A percentile compares a stretch with the other conserved stretches of the same genome.
Conservation (phyloP, 2,329 filamentous ascomycete species). For the Curvularia hawaiiensis region DNA sequence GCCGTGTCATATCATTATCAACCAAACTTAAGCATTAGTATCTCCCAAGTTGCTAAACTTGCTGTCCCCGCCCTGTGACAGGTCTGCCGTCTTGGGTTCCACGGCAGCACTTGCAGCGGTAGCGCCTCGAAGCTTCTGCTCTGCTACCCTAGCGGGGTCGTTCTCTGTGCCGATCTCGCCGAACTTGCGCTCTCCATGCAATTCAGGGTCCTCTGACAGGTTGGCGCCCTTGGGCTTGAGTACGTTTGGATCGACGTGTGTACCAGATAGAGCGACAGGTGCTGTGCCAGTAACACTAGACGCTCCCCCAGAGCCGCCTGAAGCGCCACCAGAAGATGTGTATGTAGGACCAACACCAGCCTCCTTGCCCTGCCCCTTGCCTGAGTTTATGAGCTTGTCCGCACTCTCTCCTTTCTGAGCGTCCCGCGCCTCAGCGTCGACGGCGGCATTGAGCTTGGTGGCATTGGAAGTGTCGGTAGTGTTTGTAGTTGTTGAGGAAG, state of each 20-base stretch:
- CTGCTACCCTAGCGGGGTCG: slow-evolving; percentile 60
- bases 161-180: slow-evolving; percentile 59
- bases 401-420: slow-evolving; percentile 48
- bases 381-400: slow-evolving; percentile 49
- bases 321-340: slow-evolving; percentile 35
- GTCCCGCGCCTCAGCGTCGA: slow-evolving; percentile 53
- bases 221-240: slow-evolving; percentile 59
- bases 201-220: slow-evolving; percentile 51
- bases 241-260: slow-evolving; percentile 34
- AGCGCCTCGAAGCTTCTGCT: slow-evolving; percentile 44
- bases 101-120: slow-evolving; percentile 42
- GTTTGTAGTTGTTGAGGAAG: slow-evolving; percentile 60
- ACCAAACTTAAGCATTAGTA: slow-evolving; percentile 11
- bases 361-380: slow-evolving; percentile 44
- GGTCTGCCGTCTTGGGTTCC: background rate
- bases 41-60: slow-evolving; percentile 31
- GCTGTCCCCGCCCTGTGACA: slow-evolving; percentile 21
- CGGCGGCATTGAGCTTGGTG: slow-evolving; percentile 55
- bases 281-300: slow-evolving; percentile 33
- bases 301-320: slow-evolving; percentile 26
- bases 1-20: background rate
- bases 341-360: slow-evolving; percentile 46
- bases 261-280: slow-evolving; percentile 47
- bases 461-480: slow-evolving; percentile 62
- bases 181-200: slow-evolving; percentile 31